Percentiles rank a stretch among this genome's conserved stretches.
These are phyloP conservation scores for Gomphus bonarii DNA, from an alignment of 1,284 basidiomycete species.

Conservation along the genomic window DNA sequence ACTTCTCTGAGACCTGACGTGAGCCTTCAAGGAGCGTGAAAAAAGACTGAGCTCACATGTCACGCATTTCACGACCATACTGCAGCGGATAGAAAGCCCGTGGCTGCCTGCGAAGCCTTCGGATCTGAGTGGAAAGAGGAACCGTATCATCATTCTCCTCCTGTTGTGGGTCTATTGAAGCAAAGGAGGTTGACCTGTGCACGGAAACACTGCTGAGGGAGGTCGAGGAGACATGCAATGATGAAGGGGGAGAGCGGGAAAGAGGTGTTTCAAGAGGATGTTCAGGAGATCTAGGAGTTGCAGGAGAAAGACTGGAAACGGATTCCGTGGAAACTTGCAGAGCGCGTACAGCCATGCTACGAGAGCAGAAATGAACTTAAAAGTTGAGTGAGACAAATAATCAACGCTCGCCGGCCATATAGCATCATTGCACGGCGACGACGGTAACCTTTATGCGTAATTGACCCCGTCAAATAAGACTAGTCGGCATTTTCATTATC, in stretches of 20 bases:
- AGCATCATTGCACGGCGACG: too few species aligned
- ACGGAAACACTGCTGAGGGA: not conserved
- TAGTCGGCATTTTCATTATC: too few species aligned
- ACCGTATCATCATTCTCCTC: not conserved
- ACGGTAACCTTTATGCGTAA: not conserved
- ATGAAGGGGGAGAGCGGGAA: not conserved
- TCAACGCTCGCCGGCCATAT: not conserved
- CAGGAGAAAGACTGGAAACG: not conserved
- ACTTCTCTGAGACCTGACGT: not conserved
- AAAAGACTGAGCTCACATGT: not conserved
- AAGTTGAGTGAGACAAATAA: not conserved
- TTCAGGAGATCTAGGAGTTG: not conserved
- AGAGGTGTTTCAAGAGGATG: not conserved
- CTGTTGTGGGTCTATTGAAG: not conserved
- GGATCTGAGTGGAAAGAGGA: not conserved
- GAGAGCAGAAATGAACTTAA: not conserved
- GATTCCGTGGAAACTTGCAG: not conserved
- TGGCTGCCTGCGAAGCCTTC: not conserved
- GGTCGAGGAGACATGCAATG: not conserved
- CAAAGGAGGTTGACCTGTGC: not conserved
- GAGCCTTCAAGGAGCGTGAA: not conserved
- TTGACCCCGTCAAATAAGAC: not conserved
- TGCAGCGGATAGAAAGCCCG: constrained; percentile 3
- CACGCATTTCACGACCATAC: constrained; percentile 1
- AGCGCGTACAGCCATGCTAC: not conserved